A percentile compares a stretch with the other conserved stretches of the same genome.
phyloP scores from a whole-genome alignment of 1,284 basidiomycete genomes.

The Rhodotorula sp. region DNA sequence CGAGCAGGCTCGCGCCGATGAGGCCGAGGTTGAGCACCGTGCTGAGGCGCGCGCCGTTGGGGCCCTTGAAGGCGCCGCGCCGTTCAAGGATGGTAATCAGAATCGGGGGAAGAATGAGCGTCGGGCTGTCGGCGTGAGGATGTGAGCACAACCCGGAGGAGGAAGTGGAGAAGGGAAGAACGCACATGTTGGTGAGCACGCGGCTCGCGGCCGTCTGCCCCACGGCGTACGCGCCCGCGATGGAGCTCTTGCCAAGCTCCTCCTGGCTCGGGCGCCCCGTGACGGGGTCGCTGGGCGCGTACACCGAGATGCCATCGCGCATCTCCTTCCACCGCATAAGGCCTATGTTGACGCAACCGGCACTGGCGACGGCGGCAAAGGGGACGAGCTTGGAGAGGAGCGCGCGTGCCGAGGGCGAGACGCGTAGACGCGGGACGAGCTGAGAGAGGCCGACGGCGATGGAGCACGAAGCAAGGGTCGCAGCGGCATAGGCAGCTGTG shows the following conservation, averaged over 20 bases:
- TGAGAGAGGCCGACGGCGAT: constrained; percentile 58
- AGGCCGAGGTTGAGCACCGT: constrained; percentile 51
- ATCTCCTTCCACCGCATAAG: constrained; percentile 62
- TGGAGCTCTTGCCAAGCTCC: constrained; percentile 54
- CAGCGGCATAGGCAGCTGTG: constrained; percentile 55
- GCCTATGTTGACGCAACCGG: constrained; percentile 57
- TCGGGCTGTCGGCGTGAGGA: constrained; percentile 50
- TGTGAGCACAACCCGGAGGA: neutral
- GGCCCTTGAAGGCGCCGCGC: constrained; percentile 52
- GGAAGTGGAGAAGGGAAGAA: neutral
- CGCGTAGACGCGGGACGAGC: constrained; percentile 54
- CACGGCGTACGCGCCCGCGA: constrained; percentile 57
- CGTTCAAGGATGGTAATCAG: constrained; percentile 55
- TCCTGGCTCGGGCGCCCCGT: constrained; percentile 43
- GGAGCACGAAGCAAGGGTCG: constrained; percentile 56
- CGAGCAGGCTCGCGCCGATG: constrained; percentile 56
- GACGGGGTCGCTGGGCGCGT: constrained; percentile 41
- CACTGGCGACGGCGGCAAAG: constrained; percentile 57
- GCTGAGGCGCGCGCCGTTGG: constrained; percentile 48
- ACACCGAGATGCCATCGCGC: constrained; percentile 57
- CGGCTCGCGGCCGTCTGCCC: constrained; percentile 57
- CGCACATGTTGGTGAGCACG: constrained; percentile 58
- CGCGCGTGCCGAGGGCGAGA: constrained; percentile 48
- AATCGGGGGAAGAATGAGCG: constrained; percentile 58
- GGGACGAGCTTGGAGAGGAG: constrained; percentile 56